Evolutionary conservation across 352 stramenopile genomes (phyloP).

Genomic region (Phytophthora macrochlamydospora): DNA sequence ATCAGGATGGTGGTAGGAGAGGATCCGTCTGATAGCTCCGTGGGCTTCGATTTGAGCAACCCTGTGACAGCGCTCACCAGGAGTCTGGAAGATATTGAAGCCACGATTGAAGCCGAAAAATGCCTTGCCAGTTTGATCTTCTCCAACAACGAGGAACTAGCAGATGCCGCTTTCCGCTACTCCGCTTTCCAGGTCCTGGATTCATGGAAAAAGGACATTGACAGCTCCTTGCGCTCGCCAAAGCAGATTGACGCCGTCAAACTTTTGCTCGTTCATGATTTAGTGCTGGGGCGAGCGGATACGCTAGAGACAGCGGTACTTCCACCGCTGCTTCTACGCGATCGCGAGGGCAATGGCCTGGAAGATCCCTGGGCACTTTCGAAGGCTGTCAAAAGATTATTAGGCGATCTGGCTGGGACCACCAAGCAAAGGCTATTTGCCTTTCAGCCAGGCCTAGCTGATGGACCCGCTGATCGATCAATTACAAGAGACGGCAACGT

Average conservation of each 20-base stretch:
- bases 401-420: slow-evolving; percentile 42
- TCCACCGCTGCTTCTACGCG: slow-evolving; percentile 67
- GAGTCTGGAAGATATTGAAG: slow-evolving; percentile 54
- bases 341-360: slow-evolving; percentile 59
- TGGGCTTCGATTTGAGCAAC: slow-evolving; percentile 45
- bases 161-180: slow-evolving; percentile 64
- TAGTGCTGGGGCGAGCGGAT: slow-evolving; percentile 36
- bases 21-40: slow-evolving; percentile 27
- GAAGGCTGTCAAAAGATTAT: slow-evolving; percentile 46
- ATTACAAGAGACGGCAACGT: slow-evolving; percentile 81
- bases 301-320: slow-evolving; percentile 46
- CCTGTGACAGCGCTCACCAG: slow-evolving; percentile 40
- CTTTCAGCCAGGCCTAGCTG: slow-evolving; percentile 68
- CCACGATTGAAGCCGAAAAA: slow-evolving; percentile 66
- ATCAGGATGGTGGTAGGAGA: slow-evolving; percentile 58
- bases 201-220: slow-evolving; percentile 52
- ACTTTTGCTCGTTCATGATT: slow-evolving; percentile 63
- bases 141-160: slow-evolving; percentile 62
- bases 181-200: slow-evolving; percentile 59
- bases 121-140: slow-evolving; percentile 55
- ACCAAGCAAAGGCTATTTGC: slow-evolving; percentile 68
- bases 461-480: slow-evolving; percentile 47
- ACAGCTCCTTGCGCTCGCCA: slow-evolving; percentile 16
- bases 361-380: slow-evolving; percentile 74
- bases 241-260: slow-evolving; percentile 54